Percentiles rank a stretch among this genome's conserved stretches.
Evolutionary conservation across 202 grass and related monocot genomes (phyloP).

Genomic region (Schoenoplectus tabernaemontani): DNA sequence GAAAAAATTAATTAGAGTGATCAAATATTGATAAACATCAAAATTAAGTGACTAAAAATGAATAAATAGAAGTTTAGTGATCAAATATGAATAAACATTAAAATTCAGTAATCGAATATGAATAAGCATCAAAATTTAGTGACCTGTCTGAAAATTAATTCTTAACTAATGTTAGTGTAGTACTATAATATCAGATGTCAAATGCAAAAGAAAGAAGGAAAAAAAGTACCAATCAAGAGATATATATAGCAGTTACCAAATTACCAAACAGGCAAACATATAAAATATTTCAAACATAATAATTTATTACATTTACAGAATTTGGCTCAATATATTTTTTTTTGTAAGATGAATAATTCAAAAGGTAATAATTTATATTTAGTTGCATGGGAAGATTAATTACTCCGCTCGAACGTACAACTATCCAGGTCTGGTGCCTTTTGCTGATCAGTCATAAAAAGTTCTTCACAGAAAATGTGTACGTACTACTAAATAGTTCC

Average conservation of each 20-base stretch:
- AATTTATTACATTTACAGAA: not conserved
- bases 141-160: too few relatives aligned
- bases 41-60: too few relatives aligned
- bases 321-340: not conserved
- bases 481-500: not conserved
- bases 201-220: not conserved
- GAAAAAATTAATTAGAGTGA: too few relatives aligned
- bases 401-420: not conserved
- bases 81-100: too few relatives aligned
- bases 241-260: not conserved
- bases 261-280: not conserved
- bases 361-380: too few relatives aligned
- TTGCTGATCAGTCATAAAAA: not conserved
- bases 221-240: not conserved
- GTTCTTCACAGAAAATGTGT: not conserved
- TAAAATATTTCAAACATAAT: not conserved
- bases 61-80: too few relatives aligned
- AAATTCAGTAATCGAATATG: too few relatives aligned
- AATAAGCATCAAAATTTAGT: too few relatives aligned
- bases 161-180: too few relatives aligned
- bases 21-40: too few relatives aligned
- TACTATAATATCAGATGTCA: too few relatives aligned
- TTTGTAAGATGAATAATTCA: not conserved
- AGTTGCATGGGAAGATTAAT: not conserved
- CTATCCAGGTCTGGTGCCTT: not conserved